Evolutionary conservation across 257 asterid genomes (phyloP), one percentile per base, ranked within the genome.

Genomic region (Ophiorrhiza pumila): DNA sequence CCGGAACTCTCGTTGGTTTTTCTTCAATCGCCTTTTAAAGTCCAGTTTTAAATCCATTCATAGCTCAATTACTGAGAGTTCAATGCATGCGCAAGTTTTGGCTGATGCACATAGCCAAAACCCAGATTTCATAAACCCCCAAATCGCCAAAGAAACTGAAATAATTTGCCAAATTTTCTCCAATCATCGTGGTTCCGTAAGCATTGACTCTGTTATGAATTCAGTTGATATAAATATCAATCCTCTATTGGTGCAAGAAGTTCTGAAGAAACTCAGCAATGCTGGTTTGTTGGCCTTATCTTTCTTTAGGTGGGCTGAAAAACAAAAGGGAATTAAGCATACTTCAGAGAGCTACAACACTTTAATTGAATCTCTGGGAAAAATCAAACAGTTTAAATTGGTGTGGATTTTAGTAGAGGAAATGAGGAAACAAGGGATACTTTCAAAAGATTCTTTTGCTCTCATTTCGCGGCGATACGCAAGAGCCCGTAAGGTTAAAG

Each of bases 261-360:
- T 91, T 74, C 59, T 93, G 67, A 88, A 79, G 77, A 88, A 82
- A 76, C 95, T 93, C 65, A 84, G 78, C 71, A 89, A 89, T 66
- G 80, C 96, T 23, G 97, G 98, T 27, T 73, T 76, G 31, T 71
- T 83, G 76, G 91, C 97, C 14, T 74, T 91, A 1, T 83, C 88
- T 32, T 91, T 91, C 79, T 91, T 93, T 83, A 82, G 96, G 50
- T 93, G 96, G 96, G 92, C 96, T 3, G 91, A 93, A 85, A 85
- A 80, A 43, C 83, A 76, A 45, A 75, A 55, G 18, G 80, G 81
- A 7, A 76, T 82, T 27, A 78, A 65, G 35, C 81, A 78, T 39
- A 80, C 81, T 18, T 18, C 85, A 0, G 89, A 89, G 61, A 80
- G 91, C 82, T 93, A 91, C 86, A 79, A 93, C 77, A 83, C 85